These are phyloP conservation scores for Cerrena zonata DNA, from an alignment of 1,284 basidiomycete genomes.

Conservation along the genomic window DNA sequence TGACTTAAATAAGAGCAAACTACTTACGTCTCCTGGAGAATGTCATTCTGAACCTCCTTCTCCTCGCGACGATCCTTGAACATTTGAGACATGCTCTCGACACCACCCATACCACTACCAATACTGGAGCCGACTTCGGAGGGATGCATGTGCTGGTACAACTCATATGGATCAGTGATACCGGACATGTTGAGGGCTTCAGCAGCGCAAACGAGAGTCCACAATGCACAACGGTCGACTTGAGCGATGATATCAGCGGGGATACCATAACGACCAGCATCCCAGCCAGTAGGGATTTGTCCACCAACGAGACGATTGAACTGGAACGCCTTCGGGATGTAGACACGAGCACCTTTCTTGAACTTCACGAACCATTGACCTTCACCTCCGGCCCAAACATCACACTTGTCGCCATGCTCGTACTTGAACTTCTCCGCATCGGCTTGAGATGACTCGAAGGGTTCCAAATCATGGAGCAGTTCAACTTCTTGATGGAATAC, in stretches of 20 bases:
- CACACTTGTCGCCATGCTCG: conserved; percentile 94
- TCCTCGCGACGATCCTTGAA: conserved; percentile 98
- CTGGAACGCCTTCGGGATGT: conserved; percentile 90
- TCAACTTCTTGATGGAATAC: conserved; percentile 96
- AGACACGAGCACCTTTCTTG: conserved; percentile 94
- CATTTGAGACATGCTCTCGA: conserved; percentile 86
- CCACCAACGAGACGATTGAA: conserved; percentile 94
- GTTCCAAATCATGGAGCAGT: conserved; percentile 93
- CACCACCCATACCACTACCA: conserved; percentile 97
- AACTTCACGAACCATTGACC: conserved; percentile 96
- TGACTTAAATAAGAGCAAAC: neutral
- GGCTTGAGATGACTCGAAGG: conserved; percentile 85
- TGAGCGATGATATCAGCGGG: conserved; percentile 96
- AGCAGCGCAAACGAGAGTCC: conserved; percentile 91
- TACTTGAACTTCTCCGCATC: conserved; percentile 95
- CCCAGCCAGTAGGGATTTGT: conserved; percentile 95
- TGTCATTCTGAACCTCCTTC: conserved; percentile 95
- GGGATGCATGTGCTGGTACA: conserved; percentile 95
- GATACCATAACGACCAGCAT: conserved; percentile 92
- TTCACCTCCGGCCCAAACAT: conserved; percentile 85
- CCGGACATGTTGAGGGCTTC: conserved; percentile 97
- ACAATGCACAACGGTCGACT: conserved; percentile 89
- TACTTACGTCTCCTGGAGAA: conserved; percentile 91
- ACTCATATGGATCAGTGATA: conserved; percentile 93
- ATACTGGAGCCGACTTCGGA: conserved; percentile 90